Base-by-base conservation (phyloP, 257 asterid genomes). In the Eustoma russellianum region DNA sequence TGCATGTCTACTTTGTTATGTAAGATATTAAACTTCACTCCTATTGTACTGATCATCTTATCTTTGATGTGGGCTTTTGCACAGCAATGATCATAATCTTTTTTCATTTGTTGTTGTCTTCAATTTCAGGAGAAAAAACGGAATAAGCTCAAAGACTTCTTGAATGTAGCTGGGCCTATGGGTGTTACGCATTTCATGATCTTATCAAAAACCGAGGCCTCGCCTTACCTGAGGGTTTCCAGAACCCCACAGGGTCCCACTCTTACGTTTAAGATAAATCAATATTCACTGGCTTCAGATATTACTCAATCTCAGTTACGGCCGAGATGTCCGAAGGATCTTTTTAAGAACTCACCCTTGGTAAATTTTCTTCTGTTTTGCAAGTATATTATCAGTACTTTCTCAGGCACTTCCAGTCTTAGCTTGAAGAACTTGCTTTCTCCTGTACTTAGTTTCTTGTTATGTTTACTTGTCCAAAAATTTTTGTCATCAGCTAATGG, bases 171-270 rank as follows among this genome's bases (percentile, higher is more conserved):
- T 30, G 93, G 93, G 54, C 88, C 90, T 13, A 83, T 88, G 99
- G 93, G 90, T 5, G 95, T 92, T 51, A 88, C 97, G 6, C 99
- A 88, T 73, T 92, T 83, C 56, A 93, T 92, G 59, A 85, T 88
- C 11, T 48, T 92, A 55, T 92, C 94, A 9, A 92, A 92, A 76
- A 78, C 93, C n/a, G 81, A 73, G 9, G 46, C 83, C 28, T 77
- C 93, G 2, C 95, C 97, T 6, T 77, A 76, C 69, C 62, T 92
- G 83, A 83, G 88, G 70, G 95, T 92, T 49, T 90, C 83, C 41
- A 64, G 86, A 60, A 70, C 95, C 7, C 94, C 93, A 0, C 95
- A 88, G 62, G 98, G 97, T 35, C 98, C 98, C 18, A 92, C 99
- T 35, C 82, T 92, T 49, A 74, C 86, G n/a, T 92, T 88, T 73